Conservation (phyloP, 495 filamentous ascomycete genomes). For the Astrocystis sublimbata region DNA sequence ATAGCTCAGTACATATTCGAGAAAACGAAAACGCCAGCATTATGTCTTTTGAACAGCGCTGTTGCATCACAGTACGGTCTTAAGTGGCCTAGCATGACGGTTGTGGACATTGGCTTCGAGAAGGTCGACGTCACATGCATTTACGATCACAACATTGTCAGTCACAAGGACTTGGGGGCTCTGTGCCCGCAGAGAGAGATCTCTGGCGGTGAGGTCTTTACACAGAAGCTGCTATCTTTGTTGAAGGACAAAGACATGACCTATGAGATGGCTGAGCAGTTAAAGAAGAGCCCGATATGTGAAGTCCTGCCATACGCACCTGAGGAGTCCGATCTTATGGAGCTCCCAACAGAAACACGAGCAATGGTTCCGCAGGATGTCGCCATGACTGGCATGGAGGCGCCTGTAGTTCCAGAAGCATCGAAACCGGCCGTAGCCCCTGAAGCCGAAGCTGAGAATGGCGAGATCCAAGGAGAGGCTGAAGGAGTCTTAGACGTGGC, state of each 20-base stretch:
- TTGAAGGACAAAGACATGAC: conserved; percentile 71
- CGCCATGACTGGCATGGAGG: conserved; percentile 26
- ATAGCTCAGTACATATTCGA: conserved; percentile 94
- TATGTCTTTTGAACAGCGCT: conserved; percentile 82
- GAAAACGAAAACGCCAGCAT: conserved; percentile 89
- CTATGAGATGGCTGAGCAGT: conserved; percentile 88
- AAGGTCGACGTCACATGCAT: conserved; percentile 93
- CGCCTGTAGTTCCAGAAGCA: conserved; percentile 35
- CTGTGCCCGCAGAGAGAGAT: conserved; percentile 60
- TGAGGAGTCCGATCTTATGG: conserved; percentile 55
- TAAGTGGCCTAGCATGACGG: conserved; percentile 70
- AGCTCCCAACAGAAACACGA: conserved; percentile 58
- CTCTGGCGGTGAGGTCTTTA: conserved; percentile 88
- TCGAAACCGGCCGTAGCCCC: conserved; percentile 33
- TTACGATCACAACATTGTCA: conserved; percentile 67
- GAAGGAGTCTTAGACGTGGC: conserved; percentile 94
- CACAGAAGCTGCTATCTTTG: conserved; percentile 67
- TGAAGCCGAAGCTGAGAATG: conserved; percentile 53
- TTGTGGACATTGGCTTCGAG: conserved; percentile 85
- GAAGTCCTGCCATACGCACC: conserved; percentile 75
- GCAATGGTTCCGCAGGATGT: conserved; percentile 48
- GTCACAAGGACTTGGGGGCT: conserved; percentile 38
- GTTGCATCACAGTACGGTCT: conserved; percentile 82
- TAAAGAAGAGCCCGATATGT: conserved; percentile 86
- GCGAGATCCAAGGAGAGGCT: conserved; percentile 50